Conservation (phyloP, 2,329 filamentous ascomycete species). For the Paraconiothyrium brasiliense region DNA sequence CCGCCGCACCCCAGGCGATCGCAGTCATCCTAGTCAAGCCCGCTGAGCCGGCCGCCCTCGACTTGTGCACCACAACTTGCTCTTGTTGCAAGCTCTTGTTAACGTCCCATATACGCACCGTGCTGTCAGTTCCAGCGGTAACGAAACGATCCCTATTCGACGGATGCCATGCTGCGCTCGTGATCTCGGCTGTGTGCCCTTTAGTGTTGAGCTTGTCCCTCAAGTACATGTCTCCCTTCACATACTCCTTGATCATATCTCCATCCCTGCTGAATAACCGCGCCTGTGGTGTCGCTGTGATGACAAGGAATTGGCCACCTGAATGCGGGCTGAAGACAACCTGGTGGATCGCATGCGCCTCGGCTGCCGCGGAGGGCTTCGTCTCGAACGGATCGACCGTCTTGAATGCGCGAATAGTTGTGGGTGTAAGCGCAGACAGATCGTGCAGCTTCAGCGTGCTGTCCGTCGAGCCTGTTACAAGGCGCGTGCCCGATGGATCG, state of each 20-base stretch:
- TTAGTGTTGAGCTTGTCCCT: slow-evolving; percentile 98
- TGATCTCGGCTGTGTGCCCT: slow-evolving; percentile 92
- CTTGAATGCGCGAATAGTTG: slow-evolving; percentile 92
- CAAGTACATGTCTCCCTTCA: slow-evolving; percentile 98
- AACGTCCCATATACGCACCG: slow-evolving; percentile 94
- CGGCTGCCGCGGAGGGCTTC: slow-evolving; percentile 74
- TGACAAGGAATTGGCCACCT: slow-evolving; percentile 81
- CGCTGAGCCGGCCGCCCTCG: slow-evolving; percentile 83
- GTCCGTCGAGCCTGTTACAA: slow-evolving; percentile 91
- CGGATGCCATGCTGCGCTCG: slow-evolving; percentile 90
- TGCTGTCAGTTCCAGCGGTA: slow-evolving; percentile 94
- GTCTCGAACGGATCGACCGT: slow-evolving; percentile 85
- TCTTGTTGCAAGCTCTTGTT: slow-evolving; percentile 90
- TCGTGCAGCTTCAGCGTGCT: slow-evolving; percentile 93
- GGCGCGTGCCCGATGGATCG: slow-evolving; percentile 82
- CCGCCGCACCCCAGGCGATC: slow-evolving; percentile 82
- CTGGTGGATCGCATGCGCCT: slow-evolving; percentile 88
- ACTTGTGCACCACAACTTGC: slow-evolving; percentile 96
- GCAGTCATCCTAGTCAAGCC: slow-evolving; percentile 94
- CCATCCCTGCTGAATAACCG: slow-evolving; percentile 91
- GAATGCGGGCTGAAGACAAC: slow-evolving; percentile 86
- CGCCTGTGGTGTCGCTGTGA: slow-evolving; percentile 89
- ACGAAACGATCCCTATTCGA: slow-evolving; percentile 84
- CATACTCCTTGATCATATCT: slow-evolving; percentile 83
- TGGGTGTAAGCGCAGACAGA: slow-evolving; percentile 94